Evolutionary conservation across 2,329 filamentous ascomycete genomes (phyloP), one percentile per base, ranked within the genome.

Genomic region (Exophiala aquamarina): DNA sequence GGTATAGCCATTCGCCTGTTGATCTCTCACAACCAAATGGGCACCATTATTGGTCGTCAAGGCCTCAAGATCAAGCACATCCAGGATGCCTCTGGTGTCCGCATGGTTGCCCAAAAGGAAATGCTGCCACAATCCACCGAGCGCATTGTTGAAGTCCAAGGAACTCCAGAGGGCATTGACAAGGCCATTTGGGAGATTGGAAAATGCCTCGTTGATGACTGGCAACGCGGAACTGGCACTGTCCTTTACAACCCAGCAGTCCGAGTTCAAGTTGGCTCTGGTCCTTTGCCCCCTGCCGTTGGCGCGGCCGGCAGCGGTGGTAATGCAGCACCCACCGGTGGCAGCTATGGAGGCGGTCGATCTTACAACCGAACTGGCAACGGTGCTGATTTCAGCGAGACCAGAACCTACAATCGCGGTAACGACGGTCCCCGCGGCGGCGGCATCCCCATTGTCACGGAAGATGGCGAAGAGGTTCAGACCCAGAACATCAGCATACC

Each of bases 11-110:
- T 98, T 69, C 95, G 95, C 66, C 84, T 98, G 23, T 85, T 98
- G 67, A 97, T 98, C 70, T 98, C 93, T 26, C 92, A 98, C 76
- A 97, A 97, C 70, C 93, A 98, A 73, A 98, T 98, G 93, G 93
- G 93, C 54, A 98, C 93, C 63, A 96, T 98, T 73, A 98, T 98
- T 66, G 93, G 93, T 62, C 84, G 90, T 58, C 88, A 94, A 69
- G 93, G 93, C 50, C 79, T 96, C 59, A 98, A 97, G 78, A 98
- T 98, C 78, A 98, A 98, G 80, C 89, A 96, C 68, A 98, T 98
- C 60, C 93, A 98, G 69, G 93, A 98, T 68, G 85, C 84, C 21
- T 97, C 93, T 4, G 91, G 91, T 57, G 93, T 97, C 49, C 91
- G 93, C 66, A 98, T 98, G 93, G 91, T 98, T 39, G 93, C 93